These are phyloP conservation scores for Cladosporium sp. DNA, from an alignment of 2,329 filamentous ascomycete genomes.

Conservation along the genomic window DNA sequence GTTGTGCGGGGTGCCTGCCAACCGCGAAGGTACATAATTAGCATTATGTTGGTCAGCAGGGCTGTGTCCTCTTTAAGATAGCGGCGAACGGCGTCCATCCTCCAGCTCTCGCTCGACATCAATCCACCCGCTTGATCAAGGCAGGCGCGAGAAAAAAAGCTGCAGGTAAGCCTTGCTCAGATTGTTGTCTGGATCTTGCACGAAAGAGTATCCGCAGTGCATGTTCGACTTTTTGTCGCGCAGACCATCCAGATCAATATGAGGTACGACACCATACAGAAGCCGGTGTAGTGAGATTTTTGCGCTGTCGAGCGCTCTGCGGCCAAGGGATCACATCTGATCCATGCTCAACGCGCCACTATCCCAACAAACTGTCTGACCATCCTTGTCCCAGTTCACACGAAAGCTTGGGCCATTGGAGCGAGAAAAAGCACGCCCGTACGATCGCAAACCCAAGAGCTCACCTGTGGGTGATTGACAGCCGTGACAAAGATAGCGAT, in stretches of 20 bases:
- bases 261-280: constrained; percentile 3
- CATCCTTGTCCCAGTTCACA: constrained; percentile 7
- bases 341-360: background rate
- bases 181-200: constrained; percentile 9
- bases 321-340: background rate
- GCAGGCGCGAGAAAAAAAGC: background rate
- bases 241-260: background rate
- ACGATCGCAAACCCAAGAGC: constrained; percentile 5
- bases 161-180: background rate
- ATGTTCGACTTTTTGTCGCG: constrained; percentile 1
- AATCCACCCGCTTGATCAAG: background rate
- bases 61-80: background rate
- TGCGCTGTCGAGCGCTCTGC: background rate
- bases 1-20: background rate
- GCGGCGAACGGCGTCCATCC: background rate
- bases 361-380: background rate
- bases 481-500: constrained; percentile 4
- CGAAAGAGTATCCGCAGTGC: constrained; percentile 6
- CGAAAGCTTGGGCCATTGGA: constrained; percentile 5
- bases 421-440: constrained; percentile 7
- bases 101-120: background rate
- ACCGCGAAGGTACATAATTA: background rate
- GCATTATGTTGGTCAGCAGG: background rate
- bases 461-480: constrained; percentile 5
- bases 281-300: background rate